phyloP scores from a whole-genome alignment of 345 rosid species.

The Brassica incana region DNA sequence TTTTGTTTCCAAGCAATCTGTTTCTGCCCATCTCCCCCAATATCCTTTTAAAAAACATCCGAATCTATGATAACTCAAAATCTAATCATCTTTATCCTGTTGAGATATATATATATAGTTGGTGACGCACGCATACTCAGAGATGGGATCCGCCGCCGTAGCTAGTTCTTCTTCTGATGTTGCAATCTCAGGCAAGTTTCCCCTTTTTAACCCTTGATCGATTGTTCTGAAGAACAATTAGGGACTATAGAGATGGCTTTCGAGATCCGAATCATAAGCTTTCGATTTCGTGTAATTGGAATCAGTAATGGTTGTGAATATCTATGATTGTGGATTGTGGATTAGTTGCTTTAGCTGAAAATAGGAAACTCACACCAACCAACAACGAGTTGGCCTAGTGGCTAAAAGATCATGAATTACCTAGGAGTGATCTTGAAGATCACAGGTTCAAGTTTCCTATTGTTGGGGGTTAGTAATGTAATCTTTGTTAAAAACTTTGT shows the following conservation, averaged over 20 bases:
- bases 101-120: constrained; percentile 17
- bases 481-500: constrained; percentile 19
- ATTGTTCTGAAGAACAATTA: not conserved
- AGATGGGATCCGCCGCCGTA: constrained; percentile 37
- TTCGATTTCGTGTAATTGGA: not conserved
- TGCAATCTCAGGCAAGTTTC: constrained; percentile 39
- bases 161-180: constrained; percentile 23
- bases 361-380: not conserved
- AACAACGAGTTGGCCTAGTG: no score
- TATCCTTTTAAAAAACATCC: not conserved
- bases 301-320: not conserved
- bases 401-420: no score
- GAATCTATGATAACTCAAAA: constrained; percentile 31
- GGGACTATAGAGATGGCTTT: not conserved
- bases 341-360: not conserved
- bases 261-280: constrained; percentile 23
- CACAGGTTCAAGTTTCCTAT: no score
- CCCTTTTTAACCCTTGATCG: not conserved
- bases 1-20: constrained; percentile 17
- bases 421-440: no score
- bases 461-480: not conserved
- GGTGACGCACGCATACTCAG: constrained; percentile 1
- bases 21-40: constrained; percentile 20
- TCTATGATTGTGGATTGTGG: not conserved
- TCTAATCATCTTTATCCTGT: constrained; percentile 8